Evolutionary conservation across 768 basidiomycete genomes (phyloP), one percentile per base, ranked within the genome.

Genomic region (Russula earlei): DNA sequence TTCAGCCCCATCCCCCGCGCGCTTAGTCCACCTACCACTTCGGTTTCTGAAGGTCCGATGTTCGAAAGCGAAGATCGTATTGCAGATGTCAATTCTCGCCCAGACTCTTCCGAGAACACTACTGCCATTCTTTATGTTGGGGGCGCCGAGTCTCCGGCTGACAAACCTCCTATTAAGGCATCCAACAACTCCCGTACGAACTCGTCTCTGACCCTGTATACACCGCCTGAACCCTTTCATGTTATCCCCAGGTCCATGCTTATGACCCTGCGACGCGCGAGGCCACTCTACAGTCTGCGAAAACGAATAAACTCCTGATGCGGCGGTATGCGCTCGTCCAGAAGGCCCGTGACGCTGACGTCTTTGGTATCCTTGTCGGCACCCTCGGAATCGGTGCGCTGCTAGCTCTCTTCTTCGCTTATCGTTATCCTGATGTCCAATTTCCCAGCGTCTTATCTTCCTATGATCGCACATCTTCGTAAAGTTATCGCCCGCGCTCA

Each of bases 311-410:
- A 49, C 71, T 96, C 5, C 79, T 97, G 14, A 94, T 94, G 86
- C 81, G 90, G 0, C 82, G 96, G 14, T 96, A 97, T 59, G 87
- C 84, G 2, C 73, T 79, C 1, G 80, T 98, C 5, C 93, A 95
- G 66, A 84, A 83, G 62, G 92, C 95, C 2, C 79, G 90, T 42
- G 87, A 93, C 61, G 87, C 93, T 0, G 93, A 97, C 62, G 89
- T 97, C 0, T 90, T 96, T 60, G 96, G 94, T 0, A 92, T 98
- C 43, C 81, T 98, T 4, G 87, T 98, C 2, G 94, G 93, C 11
- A 96, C 94, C 1, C 78, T 98, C 14, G 93, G 94, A 42, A 86
- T 96, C 29, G 81, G 88, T 90, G 49, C 56, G 82, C 68, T 40
- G 5, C 37, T 29, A 31, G 47, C 48, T 40, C 15, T 46, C 31